Conservation (phyloP, 768 basidiomycete species). For the Leccinellum albellum region DNA sequence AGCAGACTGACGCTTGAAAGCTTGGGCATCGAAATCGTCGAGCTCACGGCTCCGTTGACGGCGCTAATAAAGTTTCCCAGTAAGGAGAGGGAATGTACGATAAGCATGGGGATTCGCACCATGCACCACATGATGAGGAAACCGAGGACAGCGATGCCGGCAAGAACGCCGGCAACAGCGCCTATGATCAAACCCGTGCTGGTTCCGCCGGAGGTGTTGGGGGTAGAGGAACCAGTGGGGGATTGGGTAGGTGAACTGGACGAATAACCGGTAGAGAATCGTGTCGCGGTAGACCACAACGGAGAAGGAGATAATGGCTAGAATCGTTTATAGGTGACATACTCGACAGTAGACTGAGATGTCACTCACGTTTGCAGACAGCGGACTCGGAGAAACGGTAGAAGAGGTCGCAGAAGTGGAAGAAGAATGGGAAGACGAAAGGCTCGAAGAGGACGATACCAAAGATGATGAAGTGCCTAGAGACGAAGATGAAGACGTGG, state of each 20-base stretch:
- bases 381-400: conserved; percentile 2
- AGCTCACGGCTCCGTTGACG: conserved; percentile 36
- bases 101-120: conserved; percentile 29
- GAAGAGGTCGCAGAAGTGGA: conserved; percentile 2
- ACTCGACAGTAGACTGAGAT: background rate
- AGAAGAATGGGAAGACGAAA: conserved; percentile 2
- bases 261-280: background rate
- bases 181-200: conserved; percentile 31
- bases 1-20: conserved; percentile 65
- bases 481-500: conserved; percentile 3
- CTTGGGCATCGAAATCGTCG: conserved; percentile 50
- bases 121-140: conserved; percentile 46
- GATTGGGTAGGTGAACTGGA: conserved; percentile 4
- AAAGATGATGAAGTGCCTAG: conserved; percentile 9
- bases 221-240: conserved; percentile 26
- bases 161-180: conserved; percentile 45
- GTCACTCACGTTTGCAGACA: conserved; percentile 19
- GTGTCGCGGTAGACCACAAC: background rate
- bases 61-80: conserved; percentile 31
- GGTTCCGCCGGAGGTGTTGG: conserved; percentile 35
- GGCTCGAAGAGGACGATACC: conserved; percentile 1
- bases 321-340: background rate
- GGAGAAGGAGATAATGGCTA: background rate
- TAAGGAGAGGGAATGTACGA: conserved; percentile 3
- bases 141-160: conserved; percentile 37